Evolutionary conservation across 768 basidiomycete species (phyloP).

Genomic region (Russula dissimulans): DNA sequence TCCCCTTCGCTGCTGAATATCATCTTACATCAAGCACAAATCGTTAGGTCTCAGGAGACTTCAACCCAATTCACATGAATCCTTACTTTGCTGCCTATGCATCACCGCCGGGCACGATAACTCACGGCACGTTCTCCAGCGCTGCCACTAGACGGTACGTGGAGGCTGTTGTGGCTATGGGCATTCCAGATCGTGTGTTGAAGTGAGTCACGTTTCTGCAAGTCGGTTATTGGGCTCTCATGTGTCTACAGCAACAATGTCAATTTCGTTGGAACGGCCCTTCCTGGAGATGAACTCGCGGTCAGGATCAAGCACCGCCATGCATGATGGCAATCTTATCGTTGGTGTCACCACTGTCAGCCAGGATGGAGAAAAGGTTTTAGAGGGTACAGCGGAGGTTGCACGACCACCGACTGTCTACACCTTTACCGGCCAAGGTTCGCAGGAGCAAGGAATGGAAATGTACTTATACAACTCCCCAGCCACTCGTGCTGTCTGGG

Average conservation of each 20-base stretch:
- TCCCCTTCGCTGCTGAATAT: conserved; percentile 75
- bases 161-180: too few species aligned
- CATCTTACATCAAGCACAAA: conserved; percentile 33
- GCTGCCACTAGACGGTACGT: conserved; percentile 36
- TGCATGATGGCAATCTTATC: conserved; percentile 23
- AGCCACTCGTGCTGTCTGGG: conserved; percentile 95
- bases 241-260: conserved; percentile 65
- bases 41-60: too few species aligned
- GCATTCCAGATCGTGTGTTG: too few species aligned
- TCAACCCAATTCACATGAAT: conserved; percentile 46
- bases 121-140: conserved; percentile 95
- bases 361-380: conserved; percentile 78
- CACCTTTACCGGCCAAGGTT: conserved; percentile 73
- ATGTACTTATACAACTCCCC: conserved; percentile 94
- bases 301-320: too few species aligned
- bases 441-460: conserved; percentile 71
- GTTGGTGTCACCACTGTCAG: conserved; percentile 84
- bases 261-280: conserved; percentile 45
- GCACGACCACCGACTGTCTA: conserved; percentile 88
- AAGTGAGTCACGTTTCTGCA: too few species aligned
- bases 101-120: conserved; percentile 89
- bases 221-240: conserved; percentile 1
- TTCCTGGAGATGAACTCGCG: too few species aligned
- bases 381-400: conserved; percentile 89
- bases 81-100: conserved; percentile 95